Conservation (phyloP, 371 early-diverging fungal genomes). For the Rhizopus microsporus region DNA sequence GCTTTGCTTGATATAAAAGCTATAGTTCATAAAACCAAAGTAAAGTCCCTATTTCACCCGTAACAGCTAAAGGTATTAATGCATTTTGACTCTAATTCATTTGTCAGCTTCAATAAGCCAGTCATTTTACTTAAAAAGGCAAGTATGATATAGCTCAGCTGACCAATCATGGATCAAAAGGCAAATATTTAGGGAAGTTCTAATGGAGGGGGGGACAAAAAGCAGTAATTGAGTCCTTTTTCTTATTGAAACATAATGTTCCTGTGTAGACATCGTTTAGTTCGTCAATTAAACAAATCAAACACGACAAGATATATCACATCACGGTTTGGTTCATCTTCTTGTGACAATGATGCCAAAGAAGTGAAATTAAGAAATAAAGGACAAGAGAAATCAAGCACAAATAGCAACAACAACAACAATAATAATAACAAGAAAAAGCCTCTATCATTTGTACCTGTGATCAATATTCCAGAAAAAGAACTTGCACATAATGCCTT, state of each 20-base stretch:
- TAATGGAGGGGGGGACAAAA: too few relatives aligned
- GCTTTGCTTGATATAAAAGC: too few relatives aligned
- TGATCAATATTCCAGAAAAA: slow-evolving; percentile 51
- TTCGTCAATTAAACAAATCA: not conserved
- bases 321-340: slow-evolving; percentile 22
- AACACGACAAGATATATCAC: not conserved
- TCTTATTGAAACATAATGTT: slow-evolving; percentile 12
- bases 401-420: slow-evolving; percentile 3
- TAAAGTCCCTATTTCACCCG: too few relatives aligned
- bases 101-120: too few relatives aligned
- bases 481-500: slow-evolving; percentile 54
- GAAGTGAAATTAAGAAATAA: slow-evolving; percentile 8
- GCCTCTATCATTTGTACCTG: slow-evolving; percentile 42
- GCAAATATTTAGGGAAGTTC: too few relatives aligned
- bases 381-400: not conserved
- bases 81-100: too few relatives aligned
- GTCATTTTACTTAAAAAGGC: too few relatives aligned
- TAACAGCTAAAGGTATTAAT: too few relatives aligned
- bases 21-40: too few relatives aligned
- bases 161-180: too few relatives aligned
- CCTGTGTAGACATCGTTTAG: slow-evolving; percentile 6
- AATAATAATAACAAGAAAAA: slow-evolving; percentile 1
- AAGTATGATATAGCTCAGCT: too few relatives aligned
- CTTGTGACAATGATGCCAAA: slow-evolving; percentile 9
- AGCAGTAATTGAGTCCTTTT: not conserved